These are phyloP conservation scores for Hyaloscypha variabilis DNA, from an alignment of 495 filamentous ascomycete species.

Conservation along the genomic window DNA sequence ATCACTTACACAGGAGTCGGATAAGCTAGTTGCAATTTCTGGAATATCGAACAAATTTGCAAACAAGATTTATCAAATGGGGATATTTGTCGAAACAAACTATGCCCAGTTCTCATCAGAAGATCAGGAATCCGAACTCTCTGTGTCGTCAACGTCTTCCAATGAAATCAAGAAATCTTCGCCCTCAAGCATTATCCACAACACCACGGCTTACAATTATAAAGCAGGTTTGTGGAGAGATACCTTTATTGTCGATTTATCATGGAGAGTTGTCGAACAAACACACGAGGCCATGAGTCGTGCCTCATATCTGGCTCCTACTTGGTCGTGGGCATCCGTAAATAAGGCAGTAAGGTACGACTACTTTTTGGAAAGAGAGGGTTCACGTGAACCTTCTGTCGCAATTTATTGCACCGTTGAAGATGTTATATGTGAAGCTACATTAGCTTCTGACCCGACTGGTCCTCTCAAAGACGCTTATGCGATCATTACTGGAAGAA, in stretches of 20 bases:
- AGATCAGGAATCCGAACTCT: no score
- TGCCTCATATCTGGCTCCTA: slow-evolving; percentile 1
- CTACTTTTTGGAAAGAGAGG: not conserved
- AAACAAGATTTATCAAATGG: not conserved
- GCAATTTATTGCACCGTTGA: not conserved
- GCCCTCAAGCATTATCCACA: no score
- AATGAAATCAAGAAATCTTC: no score
- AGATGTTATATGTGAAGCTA: not conserved
- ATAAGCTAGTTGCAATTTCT: slow-evolving; percentile 13
- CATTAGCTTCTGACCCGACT: not conserved
- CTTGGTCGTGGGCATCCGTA: slow-evolving; percentile 23
- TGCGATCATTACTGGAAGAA: not conserved
- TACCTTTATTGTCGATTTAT: not conserved
- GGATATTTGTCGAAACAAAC: no score
- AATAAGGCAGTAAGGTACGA: slow-evolving; percentile 3
- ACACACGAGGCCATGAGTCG: not conserved
- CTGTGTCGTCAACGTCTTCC: not conserved
- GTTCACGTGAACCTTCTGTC: not conserved
- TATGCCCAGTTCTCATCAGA: no score
- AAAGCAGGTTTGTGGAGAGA: not conserved
- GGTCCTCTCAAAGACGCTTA: not conserved
- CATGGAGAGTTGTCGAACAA: not conserved
- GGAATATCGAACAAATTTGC: slow-evolving; percentile 4
- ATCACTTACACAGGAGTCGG: not conserved
- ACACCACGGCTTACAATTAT: not conserved